Percentiles rank a stretch among this genome's conserved stretches.
These are phyloP conservation scores for Boletus pseudopeckii DNA, from an alignment of 768 basidiomycete species.

Conservation along the genomic window DNA sequence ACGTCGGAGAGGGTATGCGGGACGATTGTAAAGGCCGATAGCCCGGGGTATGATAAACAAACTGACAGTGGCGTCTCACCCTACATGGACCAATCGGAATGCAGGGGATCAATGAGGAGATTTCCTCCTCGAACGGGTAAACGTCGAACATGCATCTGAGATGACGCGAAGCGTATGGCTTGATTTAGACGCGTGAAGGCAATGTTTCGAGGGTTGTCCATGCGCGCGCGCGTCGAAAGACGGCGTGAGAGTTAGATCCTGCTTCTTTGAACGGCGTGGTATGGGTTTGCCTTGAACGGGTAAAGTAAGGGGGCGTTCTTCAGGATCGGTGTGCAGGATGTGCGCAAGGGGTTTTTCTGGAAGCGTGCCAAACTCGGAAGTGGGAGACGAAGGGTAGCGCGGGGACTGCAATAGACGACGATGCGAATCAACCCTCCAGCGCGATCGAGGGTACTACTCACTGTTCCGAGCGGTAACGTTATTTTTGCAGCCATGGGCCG, in stretches of 20 bases:
- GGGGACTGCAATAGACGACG: constrained; percentile 6
- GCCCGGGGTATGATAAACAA: background rate
- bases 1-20: background rate
- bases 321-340: constrained; percentile 17
- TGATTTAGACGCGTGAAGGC: constrained; percentile 10
- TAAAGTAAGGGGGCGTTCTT: constrained; percentile 12
- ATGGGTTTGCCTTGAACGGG: constrained; percentile 7
- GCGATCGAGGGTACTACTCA: constrained; percentile 5
- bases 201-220: background rate
- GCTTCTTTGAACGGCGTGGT: constrained; percentile 15
- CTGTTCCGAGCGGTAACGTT: constrained; percentile 13
- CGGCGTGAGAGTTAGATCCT: constrained; percentile 1
- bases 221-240: constrained; percentile 2
- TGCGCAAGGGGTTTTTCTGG: constrained; percentile 11
- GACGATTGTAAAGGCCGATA: background rate
- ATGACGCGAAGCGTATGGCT: constrained; percentile 25
- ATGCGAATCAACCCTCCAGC: background rate
- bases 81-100: background rate
- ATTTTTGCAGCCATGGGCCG: constrained; percentile 20
- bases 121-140: constrained; percentile 15
- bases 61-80: background rate
- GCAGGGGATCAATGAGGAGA: constrained; percentile 1
- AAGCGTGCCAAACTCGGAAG: constrained; percentile 10
- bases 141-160: constrained; percentile 23
- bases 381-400: constrained; percentile 1